phyloP scores from a whole-genome alignment of 306 rosid genomes.

The Cicer arietinum region DNA sequence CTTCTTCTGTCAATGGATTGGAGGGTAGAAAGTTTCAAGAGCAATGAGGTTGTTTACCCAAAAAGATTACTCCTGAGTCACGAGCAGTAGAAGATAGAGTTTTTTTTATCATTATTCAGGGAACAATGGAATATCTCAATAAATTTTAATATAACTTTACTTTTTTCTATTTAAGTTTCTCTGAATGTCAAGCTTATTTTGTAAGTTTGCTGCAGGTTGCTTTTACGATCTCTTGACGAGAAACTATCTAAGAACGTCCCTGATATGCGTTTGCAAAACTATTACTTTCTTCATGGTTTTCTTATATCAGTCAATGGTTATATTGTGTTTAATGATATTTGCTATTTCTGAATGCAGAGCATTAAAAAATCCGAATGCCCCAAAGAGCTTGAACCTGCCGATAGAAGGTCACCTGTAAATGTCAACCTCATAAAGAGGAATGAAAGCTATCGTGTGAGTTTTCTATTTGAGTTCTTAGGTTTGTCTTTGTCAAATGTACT shows the following conservation, averaged over 20 bases:
- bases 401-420: slow-evolving; percentile 77
- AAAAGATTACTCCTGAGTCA: background rate
- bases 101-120: slow-evolving; percentile 11
- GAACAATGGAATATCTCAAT: slow-evolving; percentile 24
- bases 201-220: slow-evolving; percentile 15
- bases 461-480: slow-evolving; percentile 37
- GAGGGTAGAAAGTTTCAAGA: slow-evolving; percentile 31
- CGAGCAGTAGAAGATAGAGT: slow-evolving; percentile 26
- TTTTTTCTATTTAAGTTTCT: slow-evolving; percentile 28
- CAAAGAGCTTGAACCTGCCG: slow-evolving; percentile 89
- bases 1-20: slow-evolving; percentile 17
- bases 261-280: slow-evolving; percentile 28
- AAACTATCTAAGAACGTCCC: slow-evolving; percentile 16
- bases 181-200: slow-evolving; percentile 11
- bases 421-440: slow-evolving; percentile 86
- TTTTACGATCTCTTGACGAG: slow-evolving; percentile 1
- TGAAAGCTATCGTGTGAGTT: slow-evolving; percentile 82
- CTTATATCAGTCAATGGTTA: background rate
- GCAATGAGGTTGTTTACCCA: background rate
- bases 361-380: slow-evolving; percentile 93
- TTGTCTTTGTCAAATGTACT: slow-evolving; percentile 35
- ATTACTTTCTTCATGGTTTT: slow-evolving; percentile 11
- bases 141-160: slow-evolving; percentile 26
- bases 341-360: slow-evolving; percentile 66
- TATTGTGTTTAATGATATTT: slow-evolving; percentile 21